Base-by-base conservation (phyloP, 164 flowering plant species). In the Nymphaea thermarum region DNA sequence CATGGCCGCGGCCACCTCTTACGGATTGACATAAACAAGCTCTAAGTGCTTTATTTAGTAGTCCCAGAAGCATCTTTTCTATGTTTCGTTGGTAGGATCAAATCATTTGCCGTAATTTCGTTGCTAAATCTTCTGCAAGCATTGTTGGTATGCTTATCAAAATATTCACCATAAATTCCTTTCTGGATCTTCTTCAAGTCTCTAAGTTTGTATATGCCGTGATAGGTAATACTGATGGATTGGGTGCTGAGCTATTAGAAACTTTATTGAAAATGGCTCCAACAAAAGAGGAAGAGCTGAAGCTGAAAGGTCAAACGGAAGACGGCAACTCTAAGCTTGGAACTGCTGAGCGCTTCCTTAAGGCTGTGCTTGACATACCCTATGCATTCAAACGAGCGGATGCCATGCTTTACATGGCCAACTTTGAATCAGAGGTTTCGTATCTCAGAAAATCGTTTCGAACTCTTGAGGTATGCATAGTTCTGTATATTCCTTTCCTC, bases 201-300 rank as follows among this genome's bases (percentile, higher is more conserved):
- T 25, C 36, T 25, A 25, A 25, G 36, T 25, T 25, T 25, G 36
- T 25, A 25, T 25, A 25, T 55, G 60, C 60, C 16, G 64, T 17
- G 42, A 62, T 41, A 62, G 98, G 98, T 66, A 87, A 86, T 77
- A 77, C 87, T 0, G 98, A 89, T 59, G 77, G 84, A n/a, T 79
- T 93, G 62, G 91, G 96, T 62, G 70, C 89, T 25, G 98, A 90
- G 76, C 84, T 93, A 70, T 87, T 93, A 60, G 98, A 89, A 73
- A 88, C 93, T 73, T 72, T 93, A 67, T 68, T 84, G 75, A 93
- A 82, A 82, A 93, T 90, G 98, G 89, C 93, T 65, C 98, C 98
- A 5, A 82, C 87, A 8, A 88, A 85, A 69, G 98, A 90, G 75
- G 98, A 93, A 81, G 98, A 90, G 65, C 76, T 83, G 6, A 93